phyloP scores from a whole-genome alignment of 176 grass and related monocot species.

The Lolium perenne region DNA sequence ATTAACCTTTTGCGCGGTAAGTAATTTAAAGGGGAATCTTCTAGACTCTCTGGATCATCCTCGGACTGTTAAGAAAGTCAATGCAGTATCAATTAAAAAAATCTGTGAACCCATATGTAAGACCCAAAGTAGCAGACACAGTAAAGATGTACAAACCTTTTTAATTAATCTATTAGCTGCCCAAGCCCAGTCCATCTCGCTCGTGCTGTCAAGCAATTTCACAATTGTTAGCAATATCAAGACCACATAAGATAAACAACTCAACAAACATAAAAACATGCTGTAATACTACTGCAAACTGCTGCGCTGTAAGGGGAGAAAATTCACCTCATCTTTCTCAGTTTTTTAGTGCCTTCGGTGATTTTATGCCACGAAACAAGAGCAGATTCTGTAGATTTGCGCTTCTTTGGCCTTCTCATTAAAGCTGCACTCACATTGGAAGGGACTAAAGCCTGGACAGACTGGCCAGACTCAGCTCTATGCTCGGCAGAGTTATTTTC shows the following conservation, averaged over 20 bases:
- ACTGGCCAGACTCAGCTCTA: slow-evolving; percentile 63
- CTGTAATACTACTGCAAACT: slow-evolving; percentile 21
- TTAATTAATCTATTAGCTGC: slow-evolving; percentile 86
- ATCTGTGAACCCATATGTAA: slow-evolving; percentile 38
- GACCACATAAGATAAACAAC: slow-evolving; percentile 37
- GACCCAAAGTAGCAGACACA: slow-evolving; percentile 22
- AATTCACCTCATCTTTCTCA: slow-evolving; percentile 73
- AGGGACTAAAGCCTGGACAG: slow-evolving; percentile 51
- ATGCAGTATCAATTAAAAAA: slow-evolving; percentile 30
- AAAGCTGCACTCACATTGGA: slow-evolving; percentile 39
- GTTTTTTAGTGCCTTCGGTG: slow-evolving; percentile 52
- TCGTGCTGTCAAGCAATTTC: slow-evolving; percentile 60
- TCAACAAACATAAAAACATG: slow-evolving; percentile 6
- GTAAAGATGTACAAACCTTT: slow-evolving; percentile 67
- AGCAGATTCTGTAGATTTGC: slow-evolving; percentile 56
- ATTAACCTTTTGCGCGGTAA: slow-evolving; percentile 72
- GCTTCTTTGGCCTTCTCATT: slow-evolving; percentile 69
- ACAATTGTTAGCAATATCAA: slow-evolving; percentile 44
- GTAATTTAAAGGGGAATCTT: slow-evolving; percentile 54
- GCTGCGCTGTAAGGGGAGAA: slow-evolving; percentile 34
- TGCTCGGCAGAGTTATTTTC: slow-evolving; percentile 62
- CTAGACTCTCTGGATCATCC: slow-evolving; percentile 75
- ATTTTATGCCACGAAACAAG: slow-evolving; percentile 87
- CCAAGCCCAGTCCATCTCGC: slow-evolving; percentile 81
- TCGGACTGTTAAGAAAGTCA: slow-evolving; percentile 52